These are phyloP conservation scores for Boechera stricta DNA, from an alignment of 345 rosid species.

Conservation along the genomic window DNA sequence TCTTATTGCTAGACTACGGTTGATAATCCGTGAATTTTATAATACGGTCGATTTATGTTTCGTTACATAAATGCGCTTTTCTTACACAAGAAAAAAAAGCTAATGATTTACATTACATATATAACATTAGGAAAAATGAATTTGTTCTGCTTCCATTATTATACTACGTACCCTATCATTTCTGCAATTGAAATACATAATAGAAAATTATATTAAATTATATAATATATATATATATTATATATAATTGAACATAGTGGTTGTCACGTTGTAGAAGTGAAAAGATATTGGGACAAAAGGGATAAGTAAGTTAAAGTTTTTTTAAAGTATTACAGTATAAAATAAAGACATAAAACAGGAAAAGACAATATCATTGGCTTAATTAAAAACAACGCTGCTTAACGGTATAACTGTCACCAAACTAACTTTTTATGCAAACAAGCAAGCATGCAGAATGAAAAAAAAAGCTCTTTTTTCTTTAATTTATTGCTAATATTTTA, in stretches of 20 bases:
- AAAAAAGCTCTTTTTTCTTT: conserved; percentile 27
- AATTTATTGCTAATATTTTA: conserved; percentile 7
- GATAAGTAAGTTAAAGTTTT: too few species aligned
- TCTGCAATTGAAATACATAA: not conserved
- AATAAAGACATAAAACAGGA: conserved; percentile 13
- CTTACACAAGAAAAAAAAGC: too few species aligned
- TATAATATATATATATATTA: accelerated
- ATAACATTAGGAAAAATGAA: too few species aligned
- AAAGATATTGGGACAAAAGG: not conserved
- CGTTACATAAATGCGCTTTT: too few species aligned
- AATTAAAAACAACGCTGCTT: conserved; percentile 9
- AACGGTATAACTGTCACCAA: conserved; percentile 47
- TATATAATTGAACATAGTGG: conserved; percentile 46
- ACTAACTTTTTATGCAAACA: conserved; percentile 40
- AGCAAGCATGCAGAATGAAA: conserved; percentile 45
- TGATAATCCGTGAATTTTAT: too few species aligned
- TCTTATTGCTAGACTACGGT: too few species aligned
- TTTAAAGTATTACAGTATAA: not conserved
- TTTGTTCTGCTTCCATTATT: too few species aligned
- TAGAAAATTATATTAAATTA: not conserved
- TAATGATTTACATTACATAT: too few species aligned
- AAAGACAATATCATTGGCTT: conserved; percentile 30
- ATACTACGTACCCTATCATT: too few species aligned
- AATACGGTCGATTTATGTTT: too few species aligned
- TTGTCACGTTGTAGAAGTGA: conserved; percentile 52